Base-by-base conservation (phyloP, 2,329 filamentous ascomycete genomes). In the Aspergillus cejpii region DNA sequence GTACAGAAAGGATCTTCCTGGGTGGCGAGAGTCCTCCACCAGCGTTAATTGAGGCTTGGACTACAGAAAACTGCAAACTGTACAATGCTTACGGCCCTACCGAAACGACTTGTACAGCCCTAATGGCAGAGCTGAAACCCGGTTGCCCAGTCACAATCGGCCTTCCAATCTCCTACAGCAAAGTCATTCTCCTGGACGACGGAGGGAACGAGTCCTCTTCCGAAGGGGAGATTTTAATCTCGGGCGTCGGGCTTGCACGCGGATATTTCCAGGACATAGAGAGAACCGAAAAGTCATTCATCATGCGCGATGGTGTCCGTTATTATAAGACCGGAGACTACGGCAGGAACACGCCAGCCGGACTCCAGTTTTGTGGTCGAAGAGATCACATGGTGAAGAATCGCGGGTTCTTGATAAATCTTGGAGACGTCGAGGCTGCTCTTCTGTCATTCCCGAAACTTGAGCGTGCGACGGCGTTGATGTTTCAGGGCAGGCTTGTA, bases 371-470 rank as follows among this genome's bases (percentile, higher is more conserved):
- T 21, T 43, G 45, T 10, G 63, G 62, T n/a, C 52, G 63, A 10
- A 42, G 40, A 36, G 63, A 66, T 34, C 41, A 47, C 10, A 14
- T 61, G 17, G 58, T 62, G n/a, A 66, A 66, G 45, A 61, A 65
- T 37, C 51, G 63, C 0, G 64, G 64, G 0, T 67, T 64, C 43
- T 43, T 68, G n/a, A 54, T 67, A 28, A 67, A 66, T 39, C 47
- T 68, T 2, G 63, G 67, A 15, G 59, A 67, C 6, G 63, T 68
- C 14, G 51, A 55, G 21, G 50, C 62, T 7, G 53, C 52, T 10
- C 24, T 67, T 14, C 41, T 53, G 17, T 28, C 36, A 5, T 51
- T 47, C 17, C 17, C 31, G n/a, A 27, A 38, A 8, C 51, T 60
- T 23, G 21, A 47, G 7, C 24, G 46, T 6, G 56, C 57, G 27